phyloP scores from a whole-genome alignment of 768 basidiomycete species.

The Phlegmacium glaucopus region DNA sequence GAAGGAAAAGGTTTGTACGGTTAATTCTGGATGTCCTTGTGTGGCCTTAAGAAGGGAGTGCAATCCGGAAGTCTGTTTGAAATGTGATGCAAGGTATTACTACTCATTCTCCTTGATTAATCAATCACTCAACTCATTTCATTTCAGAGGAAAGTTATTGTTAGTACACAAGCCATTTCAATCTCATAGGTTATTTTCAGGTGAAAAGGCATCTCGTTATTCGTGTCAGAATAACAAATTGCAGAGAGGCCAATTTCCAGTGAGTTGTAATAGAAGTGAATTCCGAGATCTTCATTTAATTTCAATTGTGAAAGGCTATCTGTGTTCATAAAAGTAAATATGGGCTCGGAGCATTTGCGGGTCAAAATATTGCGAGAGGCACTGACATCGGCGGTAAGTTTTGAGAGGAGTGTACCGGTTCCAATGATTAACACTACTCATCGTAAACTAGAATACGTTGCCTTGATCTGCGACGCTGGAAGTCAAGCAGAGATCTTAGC shows the following conservation, averaged over 20 bases:
- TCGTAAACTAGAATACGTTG: conserved; percentile 51
- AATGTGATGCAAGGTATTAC: conserved; percentile 39
- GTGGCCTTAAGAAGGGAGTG: conserved; percentile 37
- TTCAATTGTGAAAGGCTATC: conserved; percentile 26
- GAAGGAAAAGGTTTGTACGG: conserved; percentile 15
- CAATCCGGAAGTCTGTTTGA: conserved; percentile 46
- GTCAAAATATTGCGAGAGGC: conserved; percentile 4
- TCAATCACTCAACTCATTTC: not conserved
- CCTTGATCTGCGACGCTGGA: conserved; percentile 19
- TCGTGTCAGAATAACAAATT: not conserved
- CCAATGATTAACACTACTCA: not conserved
- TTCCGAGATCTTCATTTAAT: not conserved
- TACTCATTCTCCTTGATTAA: not conserved
- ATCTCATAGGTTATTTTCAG: not conserved
- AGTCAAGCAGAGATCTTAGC: not conserved
- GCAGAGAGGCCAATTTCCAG: not conserved
- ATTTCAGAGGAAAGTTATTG: too few relatives aligned
- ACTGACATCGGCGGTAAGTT: conserved; percentile 23
- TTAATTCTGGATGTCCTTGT: conserved; percentile 34
- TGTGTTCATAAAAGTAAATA: conserved; percentile 29
- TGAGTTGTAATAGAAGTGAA: not conserved
- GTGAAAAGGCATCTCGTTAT: not conserved
- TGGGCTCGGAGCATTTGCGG: conserved; percentile 48
- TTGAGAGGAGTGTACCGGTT: not conserved
- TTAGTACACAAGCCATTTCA: too few relatives aligned